Percentiles rank a stretch among this genome's conserved stretches.
Evolutionary conservation across 345 rosid species (phyloP).

Genomic region (Ricinus communis): DNA sequence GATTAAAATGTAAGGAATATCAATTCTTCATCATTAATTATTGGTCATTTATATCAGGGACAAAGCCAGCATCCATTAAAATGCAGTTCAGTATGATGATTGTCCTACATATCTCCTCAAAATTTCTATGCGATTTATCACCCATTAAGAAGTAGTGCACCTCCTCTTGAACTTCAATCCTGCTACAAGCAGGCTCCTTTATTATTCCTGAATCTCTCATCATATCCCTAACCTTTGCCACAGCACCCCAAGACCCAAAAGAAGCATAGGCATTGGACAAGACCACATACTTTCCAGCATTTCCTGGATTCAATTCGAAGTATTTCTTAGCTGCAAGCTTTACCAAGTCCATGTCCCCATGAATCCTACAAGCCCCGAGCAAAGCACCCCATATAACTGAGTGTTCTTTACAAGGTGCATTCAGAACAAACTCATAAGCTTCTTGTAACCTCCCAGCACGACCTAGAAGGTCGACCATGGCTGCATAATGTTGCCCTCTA

Average conservation of each 20-base stretch:
- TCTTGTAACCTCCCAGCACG: constrained; percentile 68
- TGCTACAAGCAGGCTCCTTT: constrained; percentile 68
- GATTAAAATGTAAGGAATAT: constrained; percentile 3
- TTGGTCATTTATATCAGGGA: constrained; percentile 30
- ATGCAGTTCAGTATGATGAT: constrained; percentile 42
- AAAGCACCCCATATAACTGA: constrained; percentile 70
- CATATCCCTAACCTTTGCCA: constrained; percentile 52
- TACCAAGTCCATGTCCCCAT: constrained; percentile 53
- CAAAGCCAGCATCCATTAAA: constrained; percentile 47
- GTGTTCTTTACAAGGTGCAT: constrained; percentile 55
- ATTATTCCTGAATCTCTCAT: constrained; percentile 49
- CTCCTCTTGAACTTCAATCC: constrained; percentile 60
- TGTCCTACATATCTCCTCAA: constrained; percentile 46
- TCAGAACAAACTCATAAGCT: constrained; percentile 56
- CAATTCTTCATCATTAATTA: constrained; percentile 17
- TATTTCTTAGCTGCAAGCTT: constrained; percentile 53
- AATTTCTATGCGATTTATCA: constrained; percentile 46
- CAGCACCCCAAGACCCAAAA: constrained; percentile 60
- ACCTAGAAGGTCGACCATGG: constrained; percentile 65
- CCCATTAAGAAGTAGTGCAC: constrained; percentile 51
- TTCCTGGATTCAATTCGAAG: constrained; percentile 55
- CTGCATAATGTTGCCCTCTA: constrained; percentile 63
- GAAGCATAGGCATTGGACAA: constrained; percentile 61
- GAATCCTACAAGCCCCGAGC: constrained; percentile 65
- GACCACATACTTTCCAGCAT: constrained; percentile 69